These are phyloP conservation scores for Neopestalotiopsis clavispora DNA, from an alignment of 2,329 filamentous ascomycete species.

Conservation along the genomic window DNA sequence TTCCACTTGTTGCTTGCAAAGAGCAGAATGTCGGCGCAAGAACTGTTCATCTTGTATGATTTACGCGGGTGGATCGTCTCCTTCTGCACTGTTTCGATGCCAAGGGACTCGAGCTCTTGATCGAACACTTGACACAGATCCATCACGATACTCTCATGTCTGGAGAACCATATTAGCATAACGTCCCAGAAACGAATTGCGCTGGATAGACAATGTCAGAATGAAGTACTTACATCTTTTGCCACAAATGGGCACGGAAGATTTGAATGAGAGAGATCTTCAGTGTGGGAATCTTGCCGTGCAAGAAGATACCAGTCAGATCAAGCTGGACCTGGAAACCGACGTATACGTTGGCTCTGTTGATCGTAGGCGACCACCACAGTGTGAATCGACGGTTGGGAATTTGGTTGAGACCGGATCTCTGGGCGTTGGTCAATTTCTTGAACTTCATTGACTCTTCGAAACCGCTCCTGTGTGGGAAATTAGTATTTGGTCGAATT, in stretches of 20 bases:
- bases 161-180: neutral
- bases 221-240: constrained; percentile 84
- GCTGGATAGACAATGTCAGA: neutral
- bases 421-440: constrained; percentile 95
- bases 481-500: constrained; percentile 46
- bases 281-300: constrained; percentile 96
- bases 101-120: constrained; percentile 92
- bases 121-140: constrained; percentile 98
- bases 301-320: constrained; percentile 96
- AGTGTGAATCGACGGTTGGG: constrained; percentile 97
- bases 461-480: constrained; percentile 49
- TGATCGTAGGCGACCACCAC: constrained; percentile 96
- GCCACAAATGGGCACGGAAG: constrained; percentile 99
- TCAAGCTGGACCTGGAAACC: constrained; percentile 99
- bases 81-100: constrained; percentile 97
- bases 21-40: constrained; percentile 93
- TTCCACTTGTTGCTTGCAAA: constrained; percentile 99
- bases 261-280: constrained; percentile 99
- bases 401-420: constrained; percentile 97
- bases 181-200: neutral
- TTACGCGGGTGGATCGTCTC: constrained; percentile 99
- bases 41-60: constrained; percentile 99
- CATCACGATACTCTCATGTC: constrained; percentile 66
- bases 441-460: constrained; percentile 91
- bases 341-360: constrained; percentile 95